A percentile compares a stretch with the other conserved stretches of the same genome.
Conservation (phyloP, 202 grass and related monocot species). For the Setaria viridis region DNA sequence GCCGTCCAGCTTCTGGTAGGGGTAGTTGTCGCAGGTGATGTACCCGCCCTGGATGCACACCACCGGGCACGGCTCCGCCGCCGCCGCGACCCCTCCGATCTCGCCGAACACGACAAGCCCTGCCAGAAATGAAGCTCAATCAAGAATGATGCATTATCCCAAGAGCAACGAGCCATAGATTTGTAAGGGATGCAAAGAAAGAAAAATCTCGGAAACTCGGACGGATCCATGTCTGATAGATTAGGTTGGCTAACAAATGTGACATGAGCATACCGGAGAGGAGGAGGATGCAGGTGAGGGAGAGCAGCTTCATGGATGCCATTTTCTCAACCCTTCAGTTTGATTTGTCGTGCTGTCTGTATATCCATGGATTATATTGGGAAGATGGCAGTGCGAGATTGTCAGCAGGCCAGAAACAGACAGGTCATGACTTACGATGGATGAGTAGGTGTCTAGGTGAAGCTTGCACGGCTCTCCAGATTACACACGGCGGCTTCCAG, state of each 20-base stretch:
- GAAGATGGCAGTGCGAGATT: neutral
- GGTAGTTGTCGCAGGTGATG: slow-evolving; percentile 34
- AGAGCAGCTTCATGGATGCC: slow-evolving; percentile 48
- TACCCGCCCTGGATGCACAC: slow-evolving; percentile 25
- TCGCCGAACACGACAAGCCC: neutral
- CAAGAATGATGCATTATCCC: neutral
- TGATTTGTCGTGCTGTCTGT: neutral
- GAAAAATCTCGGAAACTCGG: neutral
- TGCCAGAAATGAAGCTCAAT: neutral
- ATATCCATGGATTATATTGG: slow-evolving; percentile 6
- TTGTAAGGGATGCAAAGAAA: neutral
- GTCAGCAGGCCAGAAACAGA: neutral
- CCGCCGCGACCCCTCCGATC: neutral
- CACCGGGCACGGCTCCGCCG: neutral
- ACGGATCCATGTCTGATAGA: neutral
- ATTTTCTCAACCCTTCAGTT: neutral
- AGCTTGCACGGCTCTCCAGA: neutral
- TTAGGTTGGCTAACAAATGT: neutral
- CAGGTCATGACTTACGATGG: neutral
- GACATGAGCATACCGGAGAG: slow-evolving; percentile 20
- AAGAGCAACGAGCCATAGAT: neutral
- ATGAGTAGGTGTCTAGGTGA: neutral
- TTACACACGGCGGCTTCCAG: neutral
- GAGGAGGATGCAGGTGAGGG: slow-evolving; percentile 45
- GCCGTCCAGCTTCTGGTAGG: neutral